Evolutionary conservation across 352 stramenopile genomes (phyloP).

Genomic region (Pythium phragmitis): DNA sequence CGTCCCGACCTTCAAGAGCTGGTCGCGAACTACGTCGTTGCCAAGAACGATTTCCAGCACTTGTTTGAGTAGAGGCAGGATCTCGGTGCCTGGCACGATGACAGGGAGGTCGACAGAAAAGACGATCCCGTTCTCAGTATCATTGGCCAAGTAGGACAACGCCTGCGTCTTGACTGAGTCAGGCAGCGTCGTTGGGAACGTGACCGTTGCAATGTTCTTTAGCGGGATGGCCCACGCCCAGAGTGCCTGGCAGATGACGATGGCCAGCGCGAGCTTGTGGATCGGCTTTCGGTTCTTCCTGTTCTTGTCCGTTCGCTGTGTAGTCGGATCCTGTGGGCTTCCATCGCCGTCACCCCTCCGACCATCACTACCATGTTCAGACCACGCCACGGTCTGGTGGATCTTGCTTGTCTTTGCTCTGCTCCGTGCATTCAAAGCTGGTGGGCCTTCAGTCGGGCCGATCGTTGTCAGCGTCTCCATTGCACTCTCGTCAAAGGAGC

Average conservation of each 20-base stretch:
- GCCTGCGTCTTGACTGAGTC: constrained; percentile 22
- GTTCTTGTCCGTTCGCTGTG: too few species aligned
- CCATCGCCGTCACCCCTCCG: constrained; percentile 2
- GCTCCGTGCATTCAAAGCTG: neutral
- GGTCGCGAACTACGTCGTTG: constrained; percentile 23
- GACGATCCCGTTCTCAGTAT: neutral
- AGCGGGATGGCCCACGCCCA: constrained; percentile 40
- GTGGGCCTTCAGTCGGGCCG: constrained; percentile 14
- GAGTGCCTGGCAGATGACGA: constrained; percentile 34
- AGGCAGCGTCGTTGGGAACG: constrained; percentile 33
- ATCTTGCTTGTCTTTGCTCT: constrained; percentile 8
- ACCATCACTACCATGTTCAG: constrained; percentile 19
- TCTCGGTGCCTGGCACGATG: constrained; percentile 26
- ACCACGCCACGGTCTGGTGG: constrained; percentile 27
- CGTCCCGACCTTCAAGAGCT: constrained; percentile 29
- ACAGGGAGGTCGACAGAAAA: constrained; percentile 9
- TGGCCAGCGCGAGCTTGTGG: constrained; percentile 25
- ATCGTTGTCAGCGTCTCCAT: constrained; percentile 29
- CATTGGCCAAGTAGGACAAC: constrained; percentile 13
- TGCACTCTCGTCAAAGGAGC: constrained; percentile 19
- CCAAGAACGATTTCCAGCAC: constrained; percentile 34
- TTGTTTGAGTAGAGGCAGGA: constrained; percentile 29
- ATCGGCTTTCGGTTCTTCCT: constrained; percentile 13
- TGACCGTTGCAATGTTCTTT: constrained; percentile 42
- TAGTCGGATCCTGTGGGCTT: too few species aligned